A percentile compares a stretch with the other conserved stretches of the same genome.
Conservation (phyloP, 139 green algal genomes). For the Axilococcus clingmanii region DNA sequence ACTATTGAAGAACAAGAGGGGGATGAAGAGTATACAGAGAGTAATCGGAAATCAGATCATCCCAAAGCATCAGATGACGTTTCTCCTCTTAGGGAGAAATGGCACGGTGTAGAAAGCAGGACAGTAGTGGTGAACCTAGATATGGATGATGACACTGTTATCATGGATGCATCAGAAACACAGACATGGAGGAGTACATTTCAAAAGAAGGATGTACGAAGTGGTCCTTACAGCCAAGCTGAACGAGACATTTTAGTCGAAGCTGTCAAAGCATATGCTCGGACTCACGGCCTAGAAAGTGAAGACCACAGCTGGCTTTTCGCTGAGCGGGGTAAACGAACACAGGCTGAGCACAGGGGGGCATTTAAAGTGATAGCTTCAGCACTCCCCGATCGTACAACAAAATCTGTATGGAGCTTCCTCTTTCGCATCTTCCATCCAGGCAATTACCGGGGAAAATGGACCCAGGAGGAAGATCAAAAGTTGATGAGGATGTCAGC, state of each 20-base stretch:
- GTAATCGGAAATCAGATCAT: slow-evolving; percentile 9
- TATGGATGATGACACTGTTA: not conserved
- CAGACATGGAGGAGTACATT: slow-evolving; percentile 29
- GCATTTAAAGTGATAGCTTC: slow-evolving; percentile 27
- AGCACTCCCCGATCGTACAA: slow-evolving; percentile 50
- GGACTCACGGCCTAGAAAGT: slow-evolving; percentile 2
- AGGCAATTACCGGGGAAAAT: slow-evolving; percentile 36
- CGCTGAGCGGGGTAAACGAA: slow-evolving; percentile 6
- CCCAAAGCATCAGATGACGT: not conserved
- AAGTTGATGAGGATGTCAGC: slow-evolving; percentile 43
- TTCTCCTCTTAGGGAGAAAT: not conserved
- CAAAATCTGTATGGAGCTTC: slow-evolving; percentile 47
- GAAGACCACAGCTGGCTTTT: slow-evolving; percentile 31
- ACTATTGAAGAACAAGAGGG: not conserved
- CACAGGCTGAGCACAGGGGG: slow-evolving; percentile 10
- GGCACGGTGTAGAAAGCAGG: not conserved
- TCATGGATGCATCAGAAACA: not conserved
- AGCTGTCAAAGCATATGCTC: slow-evolving; percentile 27
- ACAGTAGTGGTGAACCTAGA: not conserved
- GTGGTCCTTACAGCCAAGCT: slow-evolving; percentile 34
- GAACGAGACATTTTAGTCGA: slow-evolving; percentile 37
- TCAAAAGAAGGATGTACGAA: slow-evolving; percentile 45
- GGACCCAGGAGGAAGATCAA: slow-evolving; percentile 40
- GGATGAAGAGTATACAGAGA: not conserved
- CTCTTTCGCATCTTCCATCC: slow-evolving; percentile 45